Evolutionary conservation across 78 protist genomes (phyloP).

Genomic region (Dictyostelium intermedium): DNA sequence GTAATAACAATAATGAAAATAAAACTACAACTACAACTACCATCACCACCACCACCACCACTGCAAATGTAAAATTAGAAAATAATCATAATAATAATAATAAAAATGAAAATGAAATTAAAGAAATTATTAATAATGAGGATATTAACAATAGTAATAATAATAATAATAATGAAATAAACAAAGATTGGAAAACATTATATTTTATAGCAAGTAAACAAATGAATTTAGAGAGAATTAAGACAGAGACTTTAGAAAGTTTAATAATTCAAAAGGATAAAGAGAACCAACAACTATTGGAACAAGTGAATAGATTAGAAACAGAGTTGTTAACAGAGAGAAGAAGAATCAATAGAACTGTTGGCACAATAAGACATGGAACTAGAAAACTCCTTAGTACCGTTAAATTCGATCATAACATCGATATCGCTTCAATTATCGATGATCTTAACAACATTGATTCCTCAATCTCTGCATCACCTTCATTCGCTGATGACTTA

Average conservation of each 20-base stretch:
- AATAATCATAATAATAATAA: background rate
- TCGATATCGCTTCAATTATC: constrained; percentile 42
- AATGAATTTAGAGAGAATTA: constrained; percentile 12
- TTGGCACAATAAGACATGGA: constrained; percentile 44
- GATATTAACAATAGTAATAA: background rate
- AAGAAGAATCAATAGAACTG: constrained; percentile 21
- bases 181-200: constrained; percentile 45
- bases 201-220: constrained; percentile 13
- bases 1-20: background rate
- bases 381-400: constrained; percentile 26
- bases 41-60: too few species aligned
- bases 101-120: too few species aligned
- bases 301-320: constrained; percentile 15
- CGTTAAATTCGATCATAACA: constrained; percentile 3
- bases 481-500: background rate
- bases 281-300: constrained; percentile 26
- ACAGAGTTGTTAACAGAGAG: background rate
- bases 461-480: background rate
- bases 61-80: too few species aligned
- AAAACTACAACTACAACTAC: too few species aligned
- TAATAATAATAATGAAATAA: background rate
- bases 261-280: constrained; percentile 18
- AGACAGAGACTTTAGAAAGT: constrained; percentile 16
- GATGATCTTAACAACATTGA: constrained; percentile 50
- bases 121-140: background rate